phyloP scores from a whole-genome alignment of 441 rosid species.

The Cnidoscolus chayamansa region DNA sequence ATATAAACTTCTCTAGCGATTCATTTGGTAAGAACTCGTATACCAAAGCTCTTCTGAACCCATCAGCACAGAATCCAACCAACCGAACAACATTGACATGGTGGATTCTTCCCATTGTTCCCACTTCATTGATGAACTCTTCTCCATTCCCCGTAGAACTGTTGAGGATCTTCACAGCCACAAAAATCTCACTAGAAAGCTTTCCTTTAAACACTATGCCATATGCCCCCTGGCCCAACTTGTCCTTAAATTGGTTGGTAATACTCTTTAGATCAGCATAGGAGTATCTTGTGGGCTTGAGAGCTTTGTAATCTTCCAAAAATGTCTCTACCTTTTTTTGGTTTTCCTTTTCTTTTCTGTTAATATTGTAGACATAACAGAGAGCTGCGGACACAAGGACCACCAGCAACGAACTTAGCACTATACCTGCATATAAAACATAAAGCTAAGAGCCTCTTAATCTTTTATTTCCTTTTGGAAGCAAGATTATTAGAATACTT shows the following conservation, averaged over 20 bases:
- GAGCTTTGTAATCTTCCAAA: constrained; percentile 30
- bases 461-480: too few relatives aligned
- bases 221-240: constrained; percentile 35
- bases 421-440: too few relatives aligned
- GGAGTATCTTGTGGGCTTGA: constrained; percentile 29
- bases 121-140: constrained; percentile 30
- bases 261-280: constrained; percentile 35
- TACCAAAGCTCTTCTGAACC: constrained; percentile 30
- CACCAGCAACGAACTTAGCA: too few relatives aligned
- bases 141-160: constrained; percentile 27
- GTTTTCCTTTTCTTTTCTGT: constrained; percentile 22
- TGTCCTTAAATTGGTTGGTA: constrained; percentile 24
- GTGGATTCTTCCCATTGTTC: constrained; percentile 29
- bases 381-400: too few relatives aligned
- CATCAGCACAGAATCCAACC: constrained; percentile 33
- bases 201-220: constrained; percentile 40
- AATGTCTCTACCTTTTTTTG: constrained; percentile 21
- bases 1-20: constrained; percentile 26
- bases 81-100: constrained; percentile 33
- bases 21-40: constrained; percentile 23
- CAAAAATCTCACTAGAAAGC: constrained; percentile 27
- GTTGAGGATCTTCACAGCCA: constrained; percentile 27
- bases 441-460: too few relatives aligned
- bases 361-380: neutral
- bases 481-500: too few relatives aligned